These are phyloP conservation scores for Metarhizium album DNA, from an alignment of 2,329 filamentous ascomycete genomes.

Conservation along the genomic window DNA sequence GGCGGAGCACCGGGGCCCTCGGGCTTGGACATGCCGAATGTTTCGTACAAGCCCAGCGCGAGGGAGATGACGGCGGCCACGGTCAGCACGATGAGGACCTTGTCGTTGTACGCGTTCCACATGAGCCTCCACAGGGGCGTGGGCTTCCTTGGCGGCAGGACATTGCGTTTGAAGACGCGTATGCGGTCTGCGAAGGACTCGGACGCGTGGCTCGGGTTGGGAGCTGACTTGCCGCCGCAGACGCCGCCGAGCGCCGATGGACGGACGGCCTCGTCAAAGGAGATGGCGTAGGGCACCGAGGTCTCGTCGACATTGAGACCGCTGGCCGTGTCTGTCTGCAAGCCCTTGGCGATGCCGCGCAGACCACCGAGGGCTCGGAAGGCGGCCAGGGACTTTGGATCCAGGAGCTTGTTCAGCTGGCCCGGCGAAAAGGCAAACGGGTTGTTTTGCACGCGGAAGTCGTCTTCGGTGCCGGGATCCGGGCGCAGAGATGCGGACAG, in stretches of 20 bases:
- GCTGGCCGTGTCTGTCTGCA: conserved; percentile 52
- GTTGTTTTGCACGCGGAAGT: conserved; percentile 63
- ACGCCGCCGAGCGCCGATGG: background rate
- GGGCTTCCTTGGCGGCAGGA: conserved; percentile 51
- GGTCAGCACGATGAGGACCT: conserved; percentile 59
- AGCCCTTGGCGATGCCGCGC: conserved; percentile 59
- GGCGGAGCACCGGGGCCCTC: conserved; percentile 37
- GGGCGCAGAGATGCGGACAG: conserved; percentile 50
- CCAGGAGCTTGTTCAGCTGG: conserved; percentile 67
- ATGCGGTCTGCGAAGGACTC: conserved; percentile 18
- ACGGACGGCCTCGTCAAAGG: conserved; percentile 49
- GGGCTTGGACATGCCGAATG: conserved; percentile 39
- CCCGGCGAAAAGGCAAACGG: conserved; percentile 78
- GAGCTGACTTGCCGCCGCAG: conserved; percentile 8
- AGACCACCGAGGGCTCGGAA: conserved; percentile 69
- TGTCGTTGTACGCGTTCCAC: conserved; percentile 65
- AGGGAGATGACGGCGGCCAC: conserved; percentile 58
- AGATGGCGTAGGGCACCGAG: conserved; percentile 48
- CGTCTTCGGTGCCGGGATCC: conserved; percentile 60
- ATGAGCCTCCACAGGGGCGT: conserved; percentile 50
- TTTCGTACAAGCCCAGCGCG: conserved; percentile 60
- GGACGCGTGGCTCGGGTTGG: conserved; percentile 12
- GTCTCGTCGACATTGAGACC: conserved; percentile 64
- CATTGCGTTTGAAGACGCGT: conserved; percentile 34
- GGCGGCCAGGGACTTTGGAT: conserved; percentile 66